A percentile compares a stretch with the other conserved stretches of the same genome.
Evolutionary conservation across 2,329 filamentous ascomycete species (phyloP).

Genomic region (Cordyceps pruinosa): DNA sequence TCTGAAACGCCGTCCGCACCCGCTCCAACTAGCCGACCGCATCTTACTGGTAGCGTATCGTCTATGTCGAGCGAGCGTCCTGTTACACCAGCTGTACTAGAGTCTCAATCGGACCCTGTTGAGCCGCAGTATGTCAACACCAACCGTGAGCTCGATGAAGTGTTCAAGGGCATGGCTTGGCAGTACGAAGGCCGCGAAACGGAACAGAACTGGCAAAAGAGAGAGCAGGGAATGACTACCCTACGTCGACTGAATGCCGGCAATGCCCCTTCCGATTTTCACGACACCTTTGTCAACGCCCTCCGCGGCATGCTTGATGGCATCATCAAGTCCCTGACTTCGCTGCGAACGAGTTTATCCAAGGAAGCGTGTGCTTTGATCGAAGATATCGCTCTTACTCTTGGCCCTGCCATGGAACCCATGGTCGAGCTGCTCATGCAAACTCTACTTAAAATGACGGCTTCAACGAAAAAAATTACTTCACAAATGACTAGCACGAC

Average conservation of each 20-base stretch:
- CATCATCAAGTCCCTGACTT: conserved; percentile 77
- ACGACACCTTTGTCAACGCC: conserved; percentile 59
- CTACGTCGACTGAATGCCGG: conserved; percentile 74
- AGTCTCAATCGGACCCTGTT: conserved; percentile 59
- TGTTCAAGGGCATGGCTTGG: conserved; percentile 71
- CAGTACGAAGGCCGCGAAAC: conserved; percentile 83
- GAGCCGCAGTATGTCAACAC: conserved; percentile 82
- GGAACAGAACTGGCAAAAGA: conserved; percentile 83
- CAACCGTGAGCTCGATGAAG: conserved; percentile 79
- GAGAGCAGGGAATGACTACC: conserved; percentile 74
- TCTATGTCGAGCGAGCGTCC: conserved; percentile 45
- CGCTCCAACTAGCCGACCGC: conserved; percentile 33
- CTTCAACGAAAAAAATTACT: conserved; percentile 85
- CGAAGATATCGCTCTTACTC: conserved; percentile 72
- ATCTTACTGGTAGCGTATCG: conserved; percentile 39
- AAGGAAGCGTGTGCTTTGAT: conserved; percentile 78
- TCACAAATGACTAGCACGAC: conserved; percentile 76
- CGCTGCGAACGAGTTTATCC: conserved; percentile 81
- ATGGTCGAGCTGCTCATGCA: conserved; percentile 90
- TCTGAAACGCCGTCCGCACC: conserved; percentile 36
- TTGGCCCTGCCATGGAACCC: conserved; percentile 73
- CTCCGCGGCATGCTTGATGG: conserved; percentile 76
- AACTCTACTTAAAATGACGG: conserved; percentile 81
- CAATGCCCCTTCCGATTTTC: conserved; percentile 73
- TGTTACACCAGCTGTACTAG: conserved; percentile 51